Conservation (phyloP, 495 filamentous ascomycete genomes). For the Daldinia childiae region DNA sequence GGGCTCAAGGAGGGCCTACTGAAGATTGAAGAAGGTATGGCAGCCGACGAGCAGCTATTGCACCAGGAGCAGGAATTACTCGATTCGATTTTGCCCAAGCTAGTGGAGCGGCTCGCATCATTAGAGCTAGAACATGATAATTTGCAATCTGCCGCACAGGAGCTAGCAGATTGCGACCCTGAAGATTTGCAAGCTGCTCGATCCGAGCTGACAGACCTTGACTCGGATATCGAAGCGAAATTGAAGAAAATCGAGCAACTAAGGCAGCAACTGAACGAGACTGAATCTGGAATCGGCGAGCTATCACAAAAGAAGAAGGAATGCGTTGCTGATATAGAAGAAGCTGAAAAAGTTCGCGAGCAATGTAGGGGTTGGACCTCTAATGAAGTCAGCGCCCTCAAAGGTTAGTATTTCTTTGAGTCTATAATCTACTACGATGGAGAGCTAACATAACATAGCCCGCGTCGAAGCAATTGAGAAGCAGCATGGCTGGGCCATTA, state of each 20-base stretch:
- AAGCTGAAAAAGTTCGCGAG: conserved; percentile 84
- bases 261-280: conserved; percentile 68
- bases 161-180: conserved; percentile 81
- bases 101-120: conserved; percentile 65
- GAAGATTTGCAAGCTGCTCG: conserved; percentile 76
- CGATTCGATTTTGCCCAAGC: conserved; percentile 67
- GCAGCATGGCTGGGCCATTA: conserved; percentile 81
- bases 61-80: conserved; percentile 73
- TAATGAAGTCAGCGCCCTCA: conserved; percentile 75
- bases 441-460: conserved; percentile 55
- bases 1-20: conserved; percentile 82
- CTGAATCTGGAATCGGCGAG: conserved; percentile 67
- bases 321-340: conserved; percentile 75
- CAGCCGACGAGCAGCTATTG: conserved; percentile 74
- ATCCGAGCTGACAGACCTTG: conserved; percentile 68
- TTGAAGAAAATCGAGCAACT: conserved; percentile 70
- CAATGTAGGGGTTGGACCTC: conserved; percentile 90
- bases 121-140: conserved; percentile 70
- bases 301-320: conserved; percentile 71
- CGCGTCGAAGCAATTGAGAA: conserved; percentile 74
- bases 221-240: conserved; percentile 75
- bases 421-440: conserved; percentile 5
- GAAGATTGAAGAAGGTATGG: conserved; percentile 78
- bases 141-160: conserved; percentile 74
- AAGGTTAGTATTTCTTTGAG: conserved; percentile 61